Conservation (phyloP, 1,284 basidiomycete genomes). For the Pseudozyma hubeiensis region DNA sequence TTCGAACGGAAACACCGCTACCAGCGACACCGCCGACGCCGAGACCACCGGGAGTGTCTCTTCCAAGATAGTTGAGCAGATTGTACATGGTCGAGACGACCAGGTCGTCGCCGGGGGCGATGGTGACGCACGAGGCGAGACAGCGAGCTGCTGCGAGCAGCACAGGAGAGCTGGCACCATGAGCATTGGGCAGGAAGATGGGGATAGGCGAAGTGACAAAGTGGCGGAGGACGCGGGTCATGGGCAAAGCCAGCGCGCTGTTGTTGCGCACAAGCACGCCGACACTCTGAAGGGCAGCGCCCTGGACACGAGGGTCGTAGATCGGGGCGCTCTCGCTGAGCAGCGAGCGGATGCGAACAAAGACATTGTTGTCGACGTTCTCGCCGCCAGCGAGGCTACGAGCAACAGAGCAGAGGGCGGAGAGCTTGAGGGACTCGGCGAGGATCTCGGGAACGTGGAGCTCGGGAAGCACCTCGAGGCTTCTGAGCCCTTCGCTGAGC, state of each 20-base stretch:
- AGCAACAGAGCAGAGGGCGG: conserved; percentile 84
- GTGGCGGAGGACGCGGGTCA: conserved; percentile 84
- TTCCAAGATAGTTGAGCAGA: conserved; percentile 88
- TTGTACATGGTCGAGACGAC: conserved; percentile 96
- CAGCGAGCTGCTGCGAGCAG: conserved; percentile 88
- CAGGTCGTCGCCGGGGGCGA: conserved; percentile 87
- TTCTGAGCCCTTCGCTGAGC: conserved; percentile 55
- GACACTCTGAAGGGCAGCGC: conserved; percentile 83
- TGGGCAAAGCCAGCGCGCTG: conserved; percentile 79
- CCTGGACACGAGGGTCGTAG: conserved; percentile 82
- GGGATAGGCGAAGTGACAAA: conserved; percentile 89
- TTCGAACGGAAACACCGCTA: conserved; percentile 72
- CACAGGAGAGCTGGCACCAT: conserved; percentile 77
- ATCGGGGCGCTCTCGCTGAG: conserved; percentile 85
- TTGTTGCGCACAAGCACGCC: conserved; percentile 86
- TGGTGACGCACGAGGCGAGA: conserved; percentile 85
- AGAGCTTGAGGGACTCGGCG: conserved; percentile 78
- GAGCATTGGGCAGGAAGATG: conserved; percentile 77
- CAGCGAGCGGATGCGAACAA: conserved; percentile 79
- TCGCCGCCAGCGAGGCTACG: conserved; percentile 71
- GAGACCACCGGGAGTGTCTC: conserved; percentile 72
- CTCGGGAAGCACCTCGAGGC: conserved; percentile 48
- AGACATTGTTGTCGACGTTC: conserved; percentile 75
- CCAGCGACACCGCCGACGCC: conserved; percentile 70
- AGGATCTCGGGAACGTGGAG: conserved; percentile 58